Percentiles rank a stretch among this genome's conserved stretches.
Conservation (phyloP, 352 stramenopile species). For the Globisporangium middletonii region DNA sequence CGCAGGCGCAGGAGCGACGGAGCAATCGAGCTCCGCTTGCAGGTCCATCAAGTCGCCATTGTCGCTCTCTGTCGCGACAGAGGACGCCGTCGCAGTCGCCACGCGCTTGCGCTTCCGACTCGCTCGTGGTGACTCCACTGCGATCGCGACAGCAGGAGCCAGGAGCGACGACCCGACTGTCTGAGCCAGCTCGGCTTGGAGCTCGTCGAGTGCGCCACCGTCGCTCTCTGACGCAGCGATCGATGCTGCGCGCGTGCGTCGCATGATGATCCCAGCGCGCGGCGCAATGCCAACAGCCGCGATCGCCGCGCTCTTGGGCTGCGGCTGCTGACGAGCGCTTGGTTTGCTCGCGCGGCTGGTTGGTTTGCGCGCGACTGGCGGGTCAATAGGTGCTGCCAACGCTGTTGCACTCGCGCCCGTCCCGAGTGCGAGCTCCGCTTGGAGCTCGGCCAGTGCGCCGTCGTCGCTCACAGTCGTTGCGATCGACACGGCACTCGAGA, state of each 20-base stretch:
- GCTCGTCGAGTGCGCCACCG: not conserved
- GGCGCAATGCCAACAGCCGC: constrained; percentile 5
- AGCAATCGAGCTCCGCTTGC: constrained; percentile 5
- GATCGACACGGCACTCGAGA: no score
- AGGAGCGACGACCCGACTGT: not conserved
- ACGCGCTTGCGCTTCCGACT: not conserved
- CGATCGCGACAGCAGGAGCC: not conserved
- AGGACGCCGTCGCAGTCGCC: not conserved
- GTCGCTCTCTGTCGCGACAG: not conserved
- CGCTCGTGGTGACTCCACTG: not conserved
- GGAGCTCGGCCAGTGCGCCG: constrained; percentile 4
- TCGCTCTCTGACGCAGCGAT: constrained; percentile 4
- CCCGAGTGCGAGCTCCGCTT: constrained; percentile 21
- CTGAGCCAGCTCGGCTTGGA: constrained; percentile 9
- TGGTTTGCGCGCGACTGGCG: not conserved
- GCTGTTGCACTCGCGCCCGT: no score
- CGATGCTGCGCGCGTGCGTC: constrained; percentile 6
- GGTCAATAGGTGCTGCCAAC: no score
- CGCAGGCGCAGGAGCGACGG: constrained; percentile 6
- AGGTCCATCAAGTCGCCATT: constrained; percentile 4
- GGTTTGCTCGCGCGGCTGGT: not conserved
- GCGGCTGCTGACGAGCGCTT: no score
- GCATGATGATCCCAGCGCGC: not conserved
- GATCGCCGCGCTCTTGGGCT: not conserved
- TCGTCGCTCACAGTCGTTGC: no score